Percentiles rank a stretch among this genome's conserved stretches.
Evolutionary conservation across 108 stramenopile species (phyloP).

Genomic region (Fragilaria radians): DNA sequence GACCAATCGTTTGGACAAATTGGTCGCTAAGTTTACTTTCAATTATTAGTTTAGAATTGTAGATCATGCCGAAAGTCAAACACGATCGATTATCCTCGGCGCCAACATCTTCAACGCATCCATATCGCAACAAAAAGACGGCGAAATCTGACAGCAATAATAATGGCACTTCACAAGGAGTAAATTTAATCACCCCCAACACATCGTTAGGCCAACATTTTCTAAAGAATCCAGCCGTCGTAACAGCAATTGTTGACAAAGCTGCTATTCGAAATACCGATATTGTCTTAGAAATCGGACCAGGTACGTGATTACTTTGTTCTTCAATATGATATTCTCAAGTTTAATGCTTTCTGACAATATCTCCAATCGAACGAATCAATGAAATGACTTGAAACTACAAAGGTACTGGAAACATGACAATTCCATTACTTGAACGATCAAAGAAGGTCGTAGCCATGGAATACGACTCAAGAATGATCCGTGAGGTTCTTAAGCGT

Average conservation of each 20-base stretch:
- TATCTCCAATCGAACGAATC: background rate
- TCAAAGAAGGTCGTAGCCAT: constrained; percentile 90
- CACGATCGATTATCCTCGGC: background rate
- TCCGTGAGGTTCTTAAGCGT: constrained; percentile 95
- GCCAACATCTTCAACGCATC: background rate
- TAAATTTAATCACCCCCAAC: constrained; percentile 82
- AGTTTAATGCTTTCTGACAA: no score
- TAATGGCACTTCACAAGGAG: background rate
- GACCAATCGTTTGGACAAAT: no score
- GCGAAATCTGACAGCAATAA: background rate
- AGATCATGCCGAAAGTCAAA: background rate
- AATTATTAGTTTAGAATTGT: no score
- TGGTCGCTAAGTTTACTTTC: no score
- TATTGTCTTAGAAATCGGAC: constrained; percentile 54
- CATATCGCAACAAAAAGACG: background rate
- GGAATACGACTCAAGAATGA: constrained; percentile 97
- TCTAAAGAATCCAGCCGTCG: constrained; percentile 98
- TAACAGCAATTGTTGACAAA: constrained; percentile 93
- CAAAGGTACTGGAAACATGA: constrained; percentile 99
- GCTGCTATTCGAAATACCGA: constrained; percentile 84
- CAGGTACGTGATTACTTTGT: constrained; percentile 19
- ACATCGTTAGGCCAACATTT: constrained; percentile 97
- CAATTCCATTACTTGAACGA: constrained; percentile 87
- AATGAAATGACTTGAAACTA: no score
- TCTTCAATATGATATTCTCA: no score